phyloP scores from a whole-genome alignment of 306 rosid species.

The Cercis canadensis region DNA sequence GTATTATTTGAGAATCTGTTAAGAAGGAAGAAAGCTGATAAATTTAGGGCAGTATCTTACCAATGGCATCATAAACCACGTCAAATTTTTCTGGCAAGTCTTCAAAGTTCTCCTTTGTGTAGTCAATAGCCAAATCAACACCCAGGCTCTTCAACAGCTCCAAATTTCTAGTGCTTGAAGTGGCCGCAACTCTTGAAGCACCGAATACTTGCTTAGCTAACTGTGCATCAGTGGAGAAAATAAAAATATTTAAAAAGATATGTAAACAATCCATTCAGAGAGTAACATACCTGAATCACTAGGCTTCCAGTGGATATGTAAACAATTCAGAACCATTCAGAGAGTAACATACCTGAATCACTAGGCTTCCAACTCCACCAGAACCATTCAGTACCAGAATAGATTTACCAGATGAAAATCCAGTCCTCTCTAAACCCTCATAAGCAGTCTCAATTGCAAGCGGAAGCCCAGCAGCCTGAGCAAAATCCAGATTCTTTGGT shows the following conservation, averaged over 20 bases:
- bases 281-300: conserved; percentile 76
- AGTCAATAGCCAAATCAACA: conserved; percentile 88
- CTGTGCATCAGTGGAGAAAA: conserved; percentile 43
- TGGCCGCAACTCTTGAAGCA: conserved; percentile 90
- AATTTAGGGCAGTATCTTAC: conserved; percentile 46
- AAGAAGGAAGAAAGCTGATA: neutral
- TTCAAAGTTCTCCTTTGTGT: conserved; percentile 85
- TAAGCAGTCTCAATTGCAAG: conserved; percentile 91
- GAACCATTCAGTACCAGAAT: conserved; percentile 89
- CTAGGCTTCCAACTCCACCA: conserved; percentile 96
- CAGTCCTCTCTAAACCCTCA: conserved; percentile 83
- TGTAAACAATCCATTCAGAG: neutral
- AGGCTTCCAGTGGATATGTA: conserved; percentile 65
- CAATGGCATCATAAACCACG: conserved; percentile 87
- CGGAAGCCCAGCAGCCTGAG: conserved; percentile 84
- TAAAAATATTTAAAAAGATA: too few relatives aligned
- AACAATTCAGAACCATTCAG: too few relatives aligned
- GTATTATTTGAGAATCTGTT: conserved; percentile 21
- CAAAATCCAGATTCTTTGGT: conserved; percentile 80
- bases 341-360: conserved; percentile 72
- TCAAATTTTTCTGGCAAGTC: conserved; percentile 87
- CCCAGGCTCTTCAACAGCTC: conserved; percentile 86
- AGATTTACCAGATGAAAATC: conserved; percentile 85
- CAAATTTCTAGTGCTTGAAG: conserved; percentile 79
- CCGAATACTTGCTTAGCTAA: conserved; percentile 93